phyloP scores from a whole-genome alignment of 1,284 basidiomycete species.

The Cryptococcus sp. region DNA sequence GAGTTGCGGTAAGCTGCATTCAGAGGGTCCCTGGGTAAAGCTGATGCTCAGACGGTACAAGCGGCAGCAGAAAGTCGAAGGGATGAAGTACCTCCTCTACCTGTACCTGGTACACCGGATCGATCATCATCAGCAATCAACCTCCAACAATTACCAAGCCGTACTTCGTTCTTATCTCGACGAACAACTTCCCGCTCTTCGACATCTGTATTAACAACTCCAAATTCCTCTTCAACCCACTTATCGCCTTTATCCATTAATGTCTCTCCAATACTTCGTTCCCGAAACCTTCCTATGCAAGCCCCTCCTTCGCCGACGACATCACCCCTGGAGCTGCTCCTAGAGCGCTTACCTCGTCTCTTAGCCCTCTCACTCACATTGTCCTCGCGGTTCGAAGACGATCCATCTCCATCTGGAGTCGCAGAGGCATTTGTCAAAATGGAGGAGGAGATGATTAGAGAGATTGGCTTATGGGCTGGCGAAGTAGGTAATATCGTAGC shows the following conservation, averaged over 20 bases:
- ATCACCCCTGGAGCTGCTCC: conserved; percentile 8
- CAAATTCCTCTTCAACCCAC: background rate
- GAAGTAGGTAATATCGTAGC: conserved; percentile 21
- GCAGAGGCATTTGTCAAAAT: conserved; percentile 24
- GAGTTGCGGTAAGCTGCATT: conserved; percentile 20
- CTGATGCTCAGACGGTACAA: conserved; percentile 4
- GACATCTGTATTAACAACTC: background rate
- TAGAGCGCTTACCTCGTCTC: conserved; percentile 16
- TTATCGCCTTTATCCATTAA: background rate
- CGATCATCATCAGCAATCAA: background rate
- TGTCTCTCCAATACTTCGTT: background rate
- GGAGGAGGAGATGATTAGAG: conserved; percentile 17
- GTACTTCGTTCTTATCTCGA: background rate
- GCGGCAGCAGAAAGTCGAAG: background rate
- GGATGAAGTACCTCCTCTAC: conserved; percentile 3
- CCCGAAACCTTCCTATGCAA: background rate
- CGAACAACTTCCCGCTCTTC: background rate
- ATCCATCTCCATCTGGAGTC: conserved; percentile 26
- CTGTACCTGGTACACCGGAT: background rate
- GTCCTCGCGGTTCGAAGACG: conserved; percentile 23
- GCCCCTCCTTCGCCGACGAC: background rate
- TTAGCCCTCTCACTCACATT: conserved; percentile 17
- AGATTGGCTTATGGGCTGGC: conserved; percentile 24
- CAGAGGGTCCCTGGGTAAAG: background rate
- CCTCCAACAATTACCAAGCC: background rate